Evolutionary conservation across 176 grass and related monocot genomes (phyloP).

Genomic region (Pontederia crassipes): DNA sequence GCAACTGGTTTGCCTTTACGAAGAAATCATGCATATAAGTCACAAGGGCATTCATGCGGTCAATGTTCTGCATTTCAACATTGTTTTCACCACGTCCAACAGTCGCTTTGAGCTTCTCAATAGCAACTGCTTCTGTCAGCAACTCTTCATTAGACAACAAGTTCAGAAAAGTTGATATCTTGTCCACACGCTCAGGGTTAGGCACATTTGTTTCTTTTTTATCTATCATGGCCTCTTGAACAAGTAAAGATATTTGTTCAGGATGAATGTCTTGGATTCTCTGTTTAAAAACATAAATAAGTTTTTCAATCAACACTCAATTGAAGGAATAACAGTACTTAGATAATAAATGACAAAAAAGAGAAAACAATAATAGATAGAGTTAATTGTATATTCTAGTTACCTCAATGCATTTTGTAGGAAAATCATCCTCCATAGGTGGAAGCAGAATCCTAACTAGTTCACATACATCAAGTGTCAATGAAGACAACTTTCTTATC

Average conservation of each 20-base stretch:
- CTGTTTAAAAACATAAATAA: conserved; percentile 15
- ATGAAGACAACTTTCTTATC: conserved; percentile 63
- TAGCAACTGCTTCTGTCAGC: conserved; percentile 77
- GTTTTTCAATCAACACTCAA: not conserved
- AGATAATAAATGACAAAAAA: not conserved
- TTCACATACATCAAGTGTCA: conserved; percentile 56
- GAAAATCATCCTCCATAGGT: conserved; percentile 24
- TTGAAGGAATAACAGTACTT: not conserved
- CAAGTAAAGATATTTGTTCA: conserved; percentile 41
- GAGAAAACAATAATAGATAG: not conserved
- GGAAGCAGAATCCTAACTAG: conserved; percentile 47
- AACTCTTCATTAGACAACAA: conserved; percentile 89
- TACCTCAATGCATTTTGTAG: conserved; percentile 78
- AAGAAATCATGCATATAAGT: conserved; percentile 61
- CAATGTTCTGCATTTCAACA: conserved; percentile 45
- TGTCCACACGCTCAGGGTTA: conserved; percentile 41
- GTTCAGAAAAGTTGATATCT: conserved; percentile 46
- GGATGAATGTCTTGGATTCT: conserved; percentile 53
- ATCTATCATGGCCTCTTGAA: conserved; percentile 43
- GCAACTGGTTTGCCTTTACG: conserved; percentile 55
- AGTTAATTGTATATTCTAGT: conserved; percentile 6
- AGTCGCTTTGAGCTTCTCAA: conserved; percentile 67
- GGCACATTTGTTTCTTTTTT: conserved; percentile 19
- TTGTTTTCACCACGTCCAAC: conserved; percentile 37
- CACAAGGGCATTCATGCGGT: conserved; percentile 50